Evolutionary conservation across 1,139 yeast genomes (phyloP), one percentile per base, ranked within the genome.

Genomic region (Geotrichum cucujoidarum): DNA sequence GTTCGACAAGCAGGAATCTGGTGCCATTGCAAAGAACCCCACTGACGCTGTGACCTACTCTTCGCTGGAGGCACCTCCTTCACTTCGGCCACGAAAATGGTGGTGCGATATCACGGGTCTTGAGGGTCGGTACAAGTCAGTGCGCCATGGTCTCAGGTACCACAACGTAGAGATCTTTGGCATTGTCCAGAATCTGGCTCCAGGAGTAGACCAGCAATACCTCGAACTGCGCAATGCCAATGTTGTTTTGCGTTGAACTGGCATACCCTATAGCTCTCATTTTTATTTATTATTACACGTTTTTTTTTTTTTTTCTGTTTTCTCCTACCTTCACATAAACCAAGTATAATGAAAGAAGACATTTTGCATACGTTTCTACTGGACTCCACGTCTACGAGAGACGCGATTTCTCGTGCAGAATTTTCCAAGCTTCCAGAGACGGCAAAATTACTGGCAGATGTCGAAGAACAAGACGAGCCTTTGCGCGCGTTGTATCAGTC

Each of bases 21-120:
- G 65, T 21, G 65, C 67, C 3, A 30, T 24, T 6, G 27, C 16
- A 8, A 47, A 27, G 13, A 35, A 38, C 21, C 33, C 42, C 2
- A 37, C 41, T 10, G 27, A 35, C 18, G 34, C 27, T 18, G 43
- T 31, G 2, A 39, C 50, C n/a, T 66, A 59, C 53, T 60, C 72
- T 45, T 67, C 68, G 51, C 70, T 90, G 7, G 79, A 78, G 30
- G 95, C 97, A 0, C 96, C 97, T 1, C 98, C 98, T 0, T 83
- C 95, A 5, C 68, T 90, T 56, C 75, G 72, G 57, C 97, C 97
- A 0, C 71, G 74, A 18, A 87, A 84, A 67, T 83, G 81, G 59
- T 92, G 89, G 69, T 92, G 98, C 68, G 98, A 92, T 65, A 81
- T 92, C 45, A 92, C 98, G 0, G 98, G 98, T 0, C 71, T 92